Base-by-base conservation (phyloP, 2,329 filamentous ascomycete species). In the Fusarium sp. region DNA sequence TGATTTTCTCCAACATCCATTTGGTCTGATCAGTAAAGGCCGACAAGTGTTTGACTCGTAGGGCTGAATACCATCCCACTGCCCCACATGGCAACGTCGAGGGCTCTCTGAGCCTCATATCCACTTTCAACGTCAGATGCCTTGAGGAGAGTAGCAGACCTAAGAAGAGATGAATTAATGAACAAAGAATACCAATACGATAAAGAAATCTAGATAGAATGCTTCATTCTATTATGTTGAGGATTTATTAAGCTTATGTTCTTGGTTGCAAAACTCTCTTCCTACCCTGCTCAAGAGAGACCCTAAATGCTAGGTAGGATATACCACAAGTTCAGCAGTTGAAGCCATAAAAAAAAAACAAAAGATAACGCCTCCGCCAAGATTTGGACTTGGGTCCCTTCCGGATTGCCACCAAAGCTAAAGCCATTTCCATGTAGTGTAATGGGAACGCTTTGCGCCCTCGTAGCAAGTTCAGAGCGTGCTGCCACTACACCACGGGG, bases 121-220 rank as follows among this genome's bases (percentile, higher is more conserved):
- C 42, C 42, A 45, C 42, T 45, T 25, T 45, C 42, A 45, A 45
- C 42, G 20, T 45, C 40, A 13, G 10, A 10, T 20, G n/a, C 14
- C 6, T 20, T 20, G 1, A 42, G 38, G n/a, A n/a, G n/a, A n/a
- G n/a, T n/a, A n/a, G n/a, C n/a, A n/a, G n/a, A n/a, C n/a, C n/a
- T n/a, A n/a, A n/a, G n/a, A n/a, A n/a, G n/a, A n/a, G n/a, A n/a
- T n/a, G 4, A 38, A 38, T 38, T 9, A 18, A 38, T 4, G 27
- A 27, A 27, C 27, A 27, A 5, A 6, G 27, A 18, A 38, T 18
- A 1, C 16, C 18, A 38, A 36, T 16, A 36, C 6, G 6, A n/a
- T 9, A 38, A 4, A 18, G 8, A n/a, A n/a, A n/a, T n/a, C 7
- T 10, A 0, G 2, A 9, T 20, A 20, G 2, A 1, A 20, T 20